A percentile compares a stretch with the other conserved stretches of the same genome.
Conservation (phyloP, 2,329 filamentous ascomycete species). For the Monosporascus sp. region DNA sequence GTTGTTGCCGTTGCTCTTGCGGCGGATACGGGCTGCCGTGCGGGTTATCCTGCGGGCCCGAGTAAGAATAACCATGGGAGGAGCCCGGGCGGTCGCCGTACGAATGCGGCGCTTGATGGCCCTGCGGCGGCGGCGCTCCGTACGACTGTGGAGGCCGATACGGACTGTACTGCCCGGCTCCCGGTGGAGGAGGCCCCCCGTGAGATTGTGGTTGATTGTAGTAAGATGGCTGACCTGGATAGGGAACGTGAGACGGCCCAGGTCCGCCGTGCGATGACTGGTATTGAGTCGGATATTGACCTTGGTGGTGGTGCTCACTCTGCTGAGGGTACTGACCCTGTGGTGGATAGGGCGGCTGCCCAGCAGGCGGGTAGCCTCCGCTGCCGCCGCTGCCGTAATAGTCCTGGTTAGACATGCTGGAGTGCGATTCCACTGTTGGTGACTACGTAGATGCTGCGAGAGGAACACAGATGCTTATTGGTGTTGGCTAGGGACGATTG, state of each 20-base stretch:
- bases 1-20: neutral
- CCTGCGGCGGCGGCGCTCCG: neutral
- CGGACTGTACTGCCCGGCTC: neutral
- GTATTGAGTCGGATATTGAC: neutral
- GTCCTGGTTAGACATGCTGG: neutral
- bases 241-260: neutral
- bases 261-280: neutral
- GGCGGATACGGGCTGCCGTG: neutral
- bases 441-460: neutral
- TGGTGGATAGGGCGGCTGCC: neutral
- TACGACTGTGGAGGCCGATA: neutral
- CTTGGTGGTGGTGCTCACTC: neutral
- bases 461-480: neutral
- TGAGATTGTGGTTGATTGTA: neutral
- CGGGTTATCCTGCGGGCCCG: neutral
- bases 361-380: neutral
- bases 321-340: neutral
- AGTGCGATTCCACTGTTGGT: neutral
- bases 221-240: neutral
- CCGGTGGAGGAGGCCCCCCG: neutral
- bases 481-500: too few species aligned
- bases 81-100: neutral
- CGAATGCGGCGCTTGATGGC: neutral
- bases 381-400: neutral
- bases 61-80: neutral